Conservation (phyloP, 139 green algal species). For the Zygnema circumcarinatum region DNA sequence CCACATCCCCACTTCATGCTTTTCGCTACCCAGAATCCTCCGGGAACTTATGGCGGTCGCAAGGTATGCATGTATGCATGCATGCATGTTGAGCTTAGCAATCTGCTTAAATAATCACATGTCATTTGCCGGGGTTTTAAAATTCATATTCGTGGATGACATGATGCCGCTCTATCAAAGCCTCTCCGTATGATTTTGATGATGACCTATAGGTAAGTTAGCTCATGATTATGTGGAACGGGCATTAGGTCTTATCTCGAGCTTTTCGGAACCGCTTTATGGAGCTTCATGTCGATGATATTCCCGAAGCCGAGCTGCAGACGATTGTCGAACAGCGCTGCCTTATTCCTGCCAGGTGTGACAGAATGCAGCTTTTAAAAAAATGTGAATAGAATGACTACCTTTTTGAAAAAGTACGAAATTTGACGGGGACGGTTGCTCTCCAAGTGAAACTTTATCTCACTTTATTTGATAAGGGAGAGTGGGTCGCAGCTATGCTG, state of each 20-base stretch:
- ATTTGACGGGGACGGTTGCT: no score
- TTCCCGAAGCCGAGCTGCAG: constrained; percentile 91
- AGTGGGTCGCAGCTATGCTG: constrained; percentile 75
- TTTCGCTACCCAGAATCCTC: constrained; percentile 98
- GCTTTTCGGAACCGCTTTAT: constrained; percentile 92
- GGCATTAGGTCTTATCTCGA: constrained; percentile 69
- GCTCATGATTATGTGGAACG: no score
- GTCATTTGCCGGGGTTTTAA: no score
- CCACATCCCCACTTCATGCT: constrained; percentile 99
- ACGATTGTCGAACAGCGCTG: constrained; percentile 86
- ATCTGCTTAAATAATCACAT: no score
- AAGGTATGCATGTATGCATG: constrained; percentile 68
- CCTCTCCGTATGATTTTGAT: no score
- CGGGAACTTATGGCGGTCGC: constrained; percentile 83
- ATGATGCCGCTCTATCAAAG: no score
- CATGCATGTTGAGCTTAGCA: constrained; percentile 21
- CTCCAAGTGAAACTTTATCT: no score
- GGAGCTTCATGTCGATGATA: constrained; percentile 97
- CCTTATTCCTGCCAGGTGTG: constrained; percentile 63
- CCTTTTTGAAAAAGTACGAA: no score
- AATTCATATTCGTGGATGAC: no score
- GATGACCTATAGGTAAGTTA: no score
- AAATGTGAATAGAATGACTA: no score
- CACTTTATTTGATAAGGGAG: constrained; percentile 16
- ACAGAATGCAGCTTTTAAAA: no score